Percentiles rank a stretch among this genome's conserved stretches.
phyloP scores from a whole-genome alignment of 164 flowering plant genomes.

The Sedum album region DNA sequence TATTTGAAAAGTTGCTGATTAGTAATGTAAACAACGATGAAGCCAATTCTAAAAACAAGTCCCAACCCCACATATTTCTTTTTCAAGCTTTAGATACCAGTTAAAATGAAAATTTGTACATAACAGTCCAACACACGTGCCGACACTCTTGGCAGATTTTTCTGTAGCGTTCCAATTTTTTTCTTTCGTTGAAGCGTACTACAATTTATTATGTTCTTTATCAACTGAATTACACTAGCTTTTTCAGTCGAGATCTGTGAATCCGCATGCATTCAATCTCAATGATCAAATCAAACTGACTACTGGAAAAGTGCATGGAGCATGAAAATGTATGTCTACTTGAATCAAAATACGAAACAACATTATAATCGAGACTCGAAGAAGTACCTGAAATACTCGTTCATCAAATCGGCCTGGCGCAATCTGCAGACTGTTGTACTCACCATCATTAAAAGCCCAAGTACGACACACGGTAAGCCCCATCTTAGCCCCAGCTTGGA shows the following conservation, averaged over 20 bases:
- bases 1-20: neutral
- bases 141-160: neutral
- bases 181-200: neutral
- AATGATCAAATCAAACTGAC: too few relatives aligned
- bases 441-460: conserved; percentile 98
- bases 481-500: conserved; percentile 75
- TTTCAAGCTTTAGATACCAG: neutral
- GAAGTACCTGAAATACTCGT: conserved; percentile 59
- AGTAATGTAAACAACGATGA: neutral
- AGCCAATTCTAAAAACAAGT: neutral
- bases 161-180: neutral
- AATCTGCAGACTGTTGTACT: conserved; percentile 77
- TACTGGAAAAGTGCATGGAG: too few relatives aligned
- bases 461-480: conserved; percentile 92
- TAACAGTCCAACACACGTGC: neutral
- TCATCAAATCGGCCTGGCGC: conserved; percentile 75
- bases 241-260: neutral
- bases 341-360: neutral
- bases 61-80: neutral
- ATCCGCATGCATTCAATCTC: neutral
- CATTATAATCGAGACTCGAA: neutral
- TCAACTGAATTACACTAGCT: neutral
- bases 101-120: neutral
- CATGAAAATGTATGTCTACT: too few relatives aligned
- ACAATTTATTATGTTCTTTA: too few relatives aligned